These are phyloP conservation scores for Articulospora tetracladia DNA, from an alignment of 495 filamentous ascomycete species.

Conservation along the genomic window DNA sequence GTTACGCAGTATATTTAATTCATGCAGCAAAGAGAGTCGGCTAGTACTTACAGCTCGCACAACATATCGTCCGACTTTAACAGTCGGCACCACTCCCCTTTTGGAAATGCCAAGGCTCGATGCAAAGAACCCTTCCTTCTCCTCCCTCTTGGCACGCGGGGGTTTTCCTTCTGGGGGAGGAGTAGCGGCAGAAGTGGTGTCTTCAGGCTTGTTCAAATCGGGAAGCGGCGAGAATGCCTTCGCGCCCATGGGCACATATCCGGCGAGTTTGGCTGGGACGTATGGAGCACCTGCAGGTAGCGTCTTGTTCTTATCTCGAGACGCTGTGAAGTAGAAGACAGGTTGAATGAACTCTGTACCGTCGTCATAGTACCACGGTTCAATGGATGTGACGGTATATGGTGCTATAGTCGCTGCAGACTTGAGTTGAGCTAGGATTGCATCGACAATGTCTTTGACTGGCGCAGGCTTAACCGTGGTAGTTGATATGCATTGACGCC, in stretches of 20 bases:
- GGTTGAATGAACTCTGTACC: neutral
- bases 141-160: neutral
- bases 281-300: neutral
- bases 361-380: neutral
- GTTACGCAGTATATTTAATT: too few species aligned
- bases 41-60: too few species aligned
- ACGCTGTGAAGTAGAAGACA: neutral
- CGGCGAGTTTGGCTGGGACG: neutral
- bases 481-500: neutral
- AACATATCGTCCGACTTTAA: neutral
- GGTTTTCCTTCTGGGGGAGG: neutral
- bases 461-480: neutral
- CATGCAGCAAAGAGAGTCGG: too few species aligned
- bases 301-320: neutral
- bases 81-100: neutral
- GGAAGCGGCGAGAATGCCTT: conserved; percentile 1
- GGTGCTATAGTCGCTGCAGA: neutral
- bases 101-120: neutral
- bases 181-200: neutral
- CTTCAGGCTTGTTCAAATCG: neutral
- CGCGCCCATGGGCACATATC: neutral
- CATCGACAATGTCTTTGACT: neutral
- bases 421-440: neutral
- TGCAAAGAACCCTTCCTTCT: neutral
- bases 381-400: neutral